Evolutionary conservation across 768 basidiomycete species (phyloP).

Genomic region (Nevesoporus exiguus): DNA sequence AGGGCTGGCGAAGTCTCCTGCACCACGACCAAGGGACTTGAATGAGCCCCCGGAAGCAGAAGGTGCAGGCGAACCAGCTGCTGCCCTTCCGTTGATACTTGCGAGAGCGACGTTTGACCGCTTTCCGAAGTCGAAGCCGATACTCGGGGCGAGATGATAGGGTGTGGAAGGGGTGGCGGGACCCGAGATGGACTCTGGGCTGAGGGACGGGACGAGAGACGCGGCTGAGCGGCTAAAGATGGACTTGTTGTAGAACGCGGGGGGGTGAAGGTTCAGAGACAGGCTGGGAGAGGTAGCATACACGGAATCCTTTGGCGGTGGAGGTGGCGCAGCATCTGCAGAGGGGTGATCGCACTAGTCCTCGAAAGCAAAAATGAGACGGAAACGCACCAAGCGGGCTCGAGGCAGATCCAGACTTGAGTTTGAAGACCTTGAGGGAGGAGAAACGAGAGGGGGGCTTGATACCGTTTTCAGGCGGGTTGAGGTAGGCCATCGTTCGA

Average conservation of each 20-base stretch:
- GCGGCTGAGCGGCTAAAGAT: conserved; percentile 42
- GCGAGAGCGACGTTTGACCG: neutral
- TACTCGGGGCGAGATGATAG: neutral
- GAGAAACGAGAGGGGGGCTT: conserved; percentile 39
- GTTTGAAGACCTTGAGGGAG: conserved; percentile 42
- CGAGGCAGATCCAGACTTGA: conserved; percentile 24
- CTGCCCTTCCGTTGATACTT: conserved; percentile 5
- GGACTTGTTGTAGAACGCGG: conserved; percentile 29
- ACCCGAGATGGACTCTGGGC: conserved; percentile 11
- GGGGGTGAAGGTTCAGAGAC: neutral
- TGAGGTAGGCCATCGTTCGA: conserved; percentile 7
- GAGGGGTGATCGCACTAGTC: neutral
- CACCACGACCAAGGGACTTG: conserved; percentile 11
- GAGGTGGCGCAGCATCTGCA: conserved; percentile 35
- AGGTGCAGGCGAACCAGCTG: conserved; percentile 14
- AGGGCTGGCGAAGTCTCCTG: conserved; percentile 8
- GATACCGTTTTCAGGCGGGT: conserved; percentile 6
- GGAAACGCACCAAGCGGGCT: neutral
- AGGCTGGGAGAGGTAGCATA: conserved; percentile 27
- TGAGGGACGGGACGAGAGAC: conserved; percentile 43
- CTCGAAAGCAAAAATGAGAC: neutral
- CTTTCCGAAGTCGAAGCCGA: conserved; percentile 3
- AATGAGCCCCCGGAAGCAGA: conserved; percentile 20
- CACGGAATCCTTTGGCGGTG: conserved; percentile 59
- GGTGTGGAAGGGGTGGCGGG: conserved; percentile 24